Evolutionary conservation across 257 asterid genomes (phyloP), one percentile per base, ranked within the genome.

Genomic region (Schizonepeta tenuifolia): DNA sequence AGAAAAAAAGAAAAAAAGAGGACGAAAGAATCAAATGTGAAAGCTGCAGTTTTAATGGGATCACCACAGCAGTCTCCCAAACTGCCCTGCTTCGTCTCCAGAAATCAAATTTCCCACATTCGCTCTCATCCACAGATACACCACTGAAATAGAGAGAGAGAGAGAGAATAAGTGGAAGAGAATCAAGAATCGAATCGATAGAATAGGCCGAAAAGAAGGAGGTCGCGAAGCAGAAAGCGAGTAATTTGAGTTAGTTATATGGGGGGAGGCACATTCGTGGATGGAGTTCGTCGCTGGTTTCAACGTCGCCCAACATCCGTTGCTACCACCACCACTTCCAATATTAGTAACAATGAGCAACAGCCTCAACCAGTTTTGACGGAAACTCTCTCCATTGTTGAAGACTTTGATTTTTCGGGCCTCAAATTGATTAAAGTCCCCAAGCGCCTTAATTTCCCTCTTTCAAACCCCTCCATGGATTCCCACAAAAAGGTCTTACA

Each of bases 201-300:
- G 66, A 53, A 17, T 36, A 41, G 67, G 68, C 68, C 68, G 66
- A 73, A 75, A 78, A 77, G 61, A 55, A 43, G 62, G 60, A 59
- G 65, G 43, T 2, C 46, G 63, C 2, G 22, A 53, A 68, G 44
- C 35, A 51, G 60, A 57, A 28, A 60, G 72, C 41, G 36, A 67
- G n/a, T 15, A 47, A 53, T 21, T 26, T 24, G 67, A 36, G 70
- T 74, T 54, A 56, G 80, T 76, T 86, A 78, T 87, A 93, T 91
- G 97, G 97, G 98, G 83, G 96, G 96, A 62, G 90, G 93, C 71
- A 76, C 96, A 79, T 91, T 94, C 70, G 96, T 94, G 93, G 97
- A 91, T 67, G 90, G 89, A 51, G 88, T 94, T 83, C 91, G 96
- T 86, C 90, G 88, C 72, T 87, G 81, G 93, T 91, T 89, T 64